These are phyloP conservation scores for Thelephora aurantiotincta DNA, from an alignment of 768 basidiomycete genomes.

Conservation along the genomic window DNA sequence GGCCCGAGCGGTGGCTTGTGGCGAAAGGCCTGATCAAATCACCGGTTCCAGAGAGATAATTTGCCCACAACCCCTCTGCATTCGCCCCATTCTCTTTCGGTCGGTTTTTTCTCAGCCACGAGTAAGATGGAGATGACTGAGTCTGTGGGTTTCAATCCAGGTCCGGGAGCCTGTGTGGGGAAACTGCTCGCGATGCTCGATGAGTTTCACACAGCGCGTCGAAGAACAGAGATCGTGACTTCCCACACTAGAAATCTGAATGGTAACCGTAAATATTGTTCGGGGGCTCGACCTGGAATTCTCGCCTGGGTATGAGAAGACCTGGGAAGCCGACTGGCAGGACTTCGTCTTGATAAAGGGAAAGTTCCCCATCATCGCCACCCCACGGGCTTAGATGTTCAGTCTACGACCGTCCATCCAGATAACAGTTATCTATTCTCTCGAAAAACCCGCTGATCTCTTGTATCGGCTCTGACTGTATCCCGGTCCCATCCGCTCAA, in stretches of 20 bases:
- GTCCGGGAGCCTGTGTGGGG: conserved; percentile 37
- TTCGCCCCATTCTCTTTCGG: conserved; percentile 33
- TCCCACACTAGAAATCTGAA: background rate
- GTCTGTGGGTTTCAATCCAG: background rate
- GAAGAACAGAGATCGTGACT: background rate
- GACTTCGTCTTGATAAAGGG: conserved; percentile 18
- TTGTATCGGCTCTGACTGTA: no score
- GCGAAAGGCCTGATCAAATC: background rate
- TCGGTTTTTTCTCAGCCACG: background rate
- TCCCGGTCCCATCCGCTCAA: background rate
- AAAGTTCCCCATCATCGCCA: conserved; percentile 9
- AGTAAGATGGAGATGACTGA: background rate
- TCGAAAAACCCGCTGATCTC: no score
- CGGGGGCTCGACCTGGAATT: background rate
- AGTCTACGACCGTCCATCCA: no score
- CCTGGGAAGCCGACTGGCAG: conserved; percentile 12
- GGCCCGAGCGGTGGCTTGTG: background rate
- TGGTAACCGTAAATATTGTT: background rate
- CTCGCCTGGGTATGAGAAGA: background rate
- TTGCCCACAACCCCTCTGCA: conserved; percentile 16
- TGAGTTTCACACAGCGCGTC: background rate
- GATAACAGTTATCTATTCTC: no score
- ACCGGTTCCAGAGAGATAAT: background rate
- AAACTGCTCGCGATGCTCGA: no score
- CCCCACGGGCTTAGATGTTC: background rate